Base-by-base conservation (phyloP, 2,329 filamentous ascomycete species). In the Aspergillus awamori region DNA sequence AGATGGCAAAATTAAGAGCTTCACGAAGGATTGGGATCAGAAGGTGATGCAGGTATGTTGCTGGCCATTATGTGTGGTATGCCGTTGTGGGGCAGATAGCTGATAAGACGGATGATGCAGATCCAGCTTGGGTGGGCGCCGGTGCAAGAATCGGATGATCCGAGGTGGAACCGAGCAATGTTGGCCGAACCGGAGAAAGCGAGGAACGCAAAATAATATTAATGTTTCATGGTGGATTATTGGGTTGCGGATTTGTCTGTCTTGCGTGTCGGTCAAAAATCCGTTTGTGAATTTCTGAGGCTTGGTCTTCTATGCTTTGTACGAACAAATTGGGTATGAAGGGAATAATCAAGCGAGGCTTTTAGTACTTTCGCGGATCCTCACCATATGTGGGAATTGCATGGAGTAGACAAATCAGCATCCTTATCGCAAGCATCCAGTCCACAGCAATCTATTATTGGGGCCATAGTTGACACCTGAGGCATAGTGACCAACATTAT, bases 21-120 rank as follows among this genome's bases (percentile, higher is more conserved):
- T 75, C 63, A 74, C 70, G 17, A 77, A 77, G 59, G 75, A 76
- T 55, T 77, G 76, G 74, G 74, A 77, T 63, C 69, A 71, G 60
- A 68, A 68, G 58, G 64, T 63, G 20, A 67, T 68, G 67, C 65
- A 69, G 64, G 63, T n/a, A 22, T 53, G 13, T 36, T 36, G 4
- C 4, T 36, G 33, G 5, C 11, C 33, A 36, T 36, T 36, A 11
- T 13, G 1, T 10, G 11, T 36, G 33, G 33, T 36, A 36, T 36
- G 33, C 33, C 33, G 33, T 10, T 36, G 33, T 36, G 33, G 33
- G 33, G 33, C 33, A 36, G 33, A 26, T 13, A 36, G 33, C 33
- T 36, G 33, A 36, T 36, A 36, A 36, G 33, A 36, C 33, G 10
- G 11, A 15, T 13, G 0, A 15, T 13, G 33, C 45, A 67, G 65